phyloP scores from a whole-genome alignment of 2,329 filamentous ascomycete genomes.

The Fusarium sp. region DNA sequence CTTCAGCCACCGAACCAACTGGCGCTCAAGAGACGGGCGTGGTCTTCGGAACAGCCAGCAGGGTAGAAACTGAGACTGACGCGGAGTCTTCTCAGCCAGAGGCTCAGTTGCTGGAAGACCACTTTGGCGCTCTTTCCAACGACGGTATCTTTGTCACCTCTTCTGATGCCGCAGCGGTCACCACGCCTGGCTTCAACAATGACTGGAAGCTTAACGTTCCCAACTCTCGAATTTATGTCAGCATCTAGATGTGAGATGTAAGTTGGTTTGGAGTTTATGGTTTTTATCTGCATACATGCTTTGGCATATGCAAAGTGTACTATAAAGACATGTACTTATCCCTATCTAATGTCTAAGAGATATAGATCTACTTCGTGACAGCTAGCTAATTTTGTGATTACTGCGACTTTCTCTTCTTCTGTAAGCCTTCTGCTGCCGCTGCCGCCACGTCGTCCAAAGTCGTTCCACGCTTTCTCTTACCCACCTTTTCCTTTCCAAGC shows the following conservation, averaged over 20 bases:
- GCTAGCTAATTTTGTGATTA: neutral
- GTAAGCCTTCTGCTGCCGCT: conserved; percentile 59
- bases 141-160: conserved; percentile 66
- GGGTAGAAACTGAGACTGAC: conserved; percentile 18
- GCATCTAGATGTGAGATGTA: neutral
- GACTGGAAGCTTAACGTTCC: conserved; percentile 52
- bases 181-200: conserved; percentile 45
- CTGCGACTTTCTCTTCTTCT: conserved; percentile 53
- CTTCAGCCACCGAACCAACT: conserved; percentile 40
- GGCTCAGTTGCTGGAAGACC: conserved; percentile 49
- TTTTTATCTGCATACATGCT: neutral
- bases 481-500: conserved; percentile 68
- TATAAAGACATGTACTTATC: conserved; percentile 14
- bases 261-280: neutral
- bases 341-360: conserved; percentile 7
- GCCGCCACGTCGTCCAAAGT: conserved; percentile 68
- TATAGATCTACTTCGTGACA: neutral
- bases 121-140: conserved; percentile 73
- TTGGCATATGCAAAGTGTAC: conserved; percentile 13
- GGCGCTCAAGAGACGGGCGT: conserved; percentile 30
- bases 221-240: conserved; percentile 47
- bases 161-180: conserved; percentile 33
- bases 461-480: conserved; percentile 64
- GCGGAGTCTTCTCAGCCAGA: neutral
- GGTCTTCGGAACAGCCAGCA: conserved; percentile 50